A percentile compares a stretch with the other conserved stretches of the same genome.
These are phyloP conservation scores for Anisodus acutangulus DNA, from an alignment of 257 asterid species.

Conservation along the genomic window DNA sequence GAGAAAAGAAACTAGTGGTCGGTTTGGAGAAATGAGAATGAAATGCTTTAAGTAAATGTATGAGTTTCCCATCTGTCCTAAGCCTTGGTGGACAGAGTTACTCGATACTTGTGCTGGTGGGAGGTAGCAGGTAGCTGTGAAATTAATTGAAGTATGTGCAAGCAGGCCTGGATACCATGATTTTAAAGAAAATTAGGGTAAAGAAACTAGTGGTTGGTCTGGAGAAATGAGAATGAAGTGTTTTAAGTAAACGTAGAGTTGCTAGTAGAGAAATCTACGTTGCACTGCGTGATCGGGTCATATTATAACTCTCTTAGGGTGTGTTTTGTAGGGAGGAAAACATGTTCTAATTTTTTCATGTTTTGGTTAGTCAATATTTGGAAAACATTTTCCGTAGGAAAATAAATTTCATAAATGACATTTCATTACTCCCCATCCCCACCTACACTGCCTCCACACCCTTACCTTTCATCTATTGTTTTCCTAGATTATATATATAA, in stretches of 20 bases:
- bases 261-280: neutral
- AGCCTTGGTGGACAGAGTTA: no score
- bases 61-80: no score
- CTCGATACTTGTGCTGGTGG: no score
- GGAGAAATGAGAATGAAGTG: conserved; percentile 23
- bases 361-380: neutral
- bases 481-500: neutral
- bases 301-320: neutral
- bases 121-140: no score
- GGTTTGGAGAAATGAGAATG: conserved; percentile 23
- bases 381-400: neutral
- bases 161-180: no score
- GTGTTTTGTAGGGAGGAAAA: neutral
- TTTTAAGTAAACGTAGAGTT: neutral
- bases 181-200: neutral
- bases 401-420: neutral
- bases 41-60: neutral
- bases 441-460: neutral
- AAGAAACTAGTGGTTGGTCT: neutral
- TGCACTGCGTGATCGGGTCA: neutral
- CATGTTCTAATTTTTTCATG: neutral
- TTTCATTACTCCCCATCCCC: neutral
- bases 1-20: neutral
- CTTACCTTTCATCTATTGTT: neutral
- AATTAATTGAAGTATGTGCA: no score